Conservation (phyloP, 805 yeast species). For the Candida arabinofermentans region DNA sequence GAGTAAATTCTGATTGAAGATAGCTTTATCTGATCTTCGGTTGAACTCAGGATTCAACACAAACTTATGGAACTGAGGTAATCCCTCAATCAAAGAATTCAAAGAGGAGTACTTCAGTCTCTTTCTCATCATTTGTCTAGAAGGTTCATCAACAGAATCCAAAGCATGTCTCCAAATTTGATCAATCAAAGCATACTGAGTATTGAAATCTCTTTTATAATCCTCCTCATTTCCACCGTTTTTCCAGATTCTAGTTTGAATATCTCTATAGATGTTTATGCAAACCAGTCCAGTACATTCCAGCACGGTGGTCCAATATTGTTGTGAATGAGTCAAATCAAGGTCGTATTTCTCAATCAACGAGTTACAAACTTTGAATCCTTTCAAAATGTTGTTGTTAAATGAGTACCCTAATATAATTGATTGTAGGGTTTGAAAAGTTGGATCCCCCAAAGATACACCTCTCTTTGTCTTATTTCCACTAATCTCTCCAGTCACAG, state of each 20-base stretch:
- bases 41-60: constrained; percentile 9
- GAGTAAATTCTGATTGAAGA: constrained; percentile 18
- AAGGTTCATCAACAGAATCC: constrained; percentile 11
- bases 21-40: constrained; percentile 12
- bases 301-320: constrained; percentile 27
- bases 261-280: constrained; percentile 17
- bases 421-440: constrained; percentile 20
- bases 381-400: constrained; percentile 26
- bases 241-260: constrained; percentile 16
- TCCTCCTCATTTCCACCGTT: constrained; percentile 10
- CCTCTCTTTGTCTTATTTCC: constrained; percentile 14
- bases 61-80: constrained; percentile 19
- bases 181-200: constrained; percentile 22
- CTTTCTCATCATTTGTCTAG: constrained; percentile 18
- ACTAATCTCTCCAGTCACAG: constrained; percentile 1
- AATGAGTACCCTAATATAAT: constrained; percentile 28
- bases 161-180: constrained; percentile 21
- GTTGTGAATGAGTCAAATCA: constrained; percentile 15
- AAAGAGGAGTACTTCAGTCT: constrained; percentile 21
- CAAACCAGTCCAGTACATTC: constrained; percentile 22
- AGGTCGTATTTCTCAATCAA: constrained; percentile 22
- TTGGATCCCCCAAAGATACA: constrained; percentile 23
- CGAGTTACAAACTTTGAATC: constrained; percentile 22
- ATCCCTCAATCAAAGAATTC: constrained; percentile 18
- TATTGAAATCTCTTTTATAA: constrained; percentile 7